Evolutionary conservation across 1,139 yeast species (phyloP).

Genomic region (Dujonia santamariae): DNA sequence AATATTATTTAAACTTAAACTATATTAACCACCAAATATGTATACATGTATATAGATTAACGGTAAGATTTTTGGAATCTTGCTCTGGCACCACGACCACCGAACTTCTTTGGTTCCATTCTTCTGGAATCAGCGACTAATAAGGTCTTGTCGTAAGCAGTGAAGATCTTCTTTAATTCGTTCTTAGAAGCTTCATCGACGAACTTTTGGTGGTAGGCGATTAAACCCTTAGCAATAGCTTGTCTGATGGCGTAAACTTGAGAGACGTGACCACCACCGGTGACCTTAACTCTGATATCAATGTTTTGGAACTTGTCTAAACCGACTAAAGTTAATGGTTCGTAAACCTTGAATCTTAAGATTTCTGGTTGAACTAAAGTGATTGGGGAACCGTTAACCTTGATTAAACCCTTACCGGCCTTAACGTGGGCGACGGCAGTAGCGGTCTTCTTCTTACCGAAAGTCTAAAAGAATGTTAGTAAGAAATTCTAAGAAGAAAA

Average conservation of each 20-base stretch:
- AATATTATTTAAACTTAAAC: too few relatives aligned
- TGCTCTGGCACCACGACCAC: constrained; percentile 99
- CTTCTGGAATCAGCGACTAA: constrained; percentile 99
- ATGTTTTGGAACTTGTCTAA: constrained; percentile 98
- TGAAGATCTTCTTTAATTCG: constrained; percentile 97
- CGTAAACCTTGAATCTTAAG: constrained; percentile 99
- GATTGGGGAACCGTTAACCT: constrained; percentile 99
- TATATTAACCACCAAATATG: constrained; percentile 10
- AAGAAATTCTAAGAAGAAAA: neutral
- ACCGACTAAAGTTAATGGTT: constrained; percentile 97
- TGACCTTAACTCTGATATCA: constrained; percentile 97
- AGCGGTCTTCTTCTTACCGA: constrained; percentile 99
- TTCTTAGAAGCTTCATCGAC: constrained; percentile 99
- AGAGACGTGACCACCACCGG: constrained; percentile 99
- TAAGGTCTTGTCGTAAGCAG: constrained; percentile 98
- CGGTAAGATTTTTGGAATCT: constrained; percentile 99
- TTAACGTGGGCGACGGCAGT: constrained; percentile 99
- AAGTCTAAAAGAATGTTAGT: constrained; percentile 54
- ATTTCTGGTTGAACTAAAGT: constrained; percentile 98
- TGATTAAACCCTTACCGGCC: constrained; percentile 99
- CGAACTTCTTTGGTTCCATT: constrained; percentile 99
- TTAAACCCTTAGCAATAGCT: constrained; percentile 99
- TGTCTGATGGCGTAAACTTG: constrained; percentile 99
- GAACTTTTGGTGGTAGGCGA: constrained; percentile 99
- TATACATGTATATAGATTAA: constrained; percentile 42